Evolutionary conservation across 1,284 basidiomycete genomes (phyloP), one percentile per base, ranked within the genome.

Genomic region (Rhizopogon hawkerae): DNA sequence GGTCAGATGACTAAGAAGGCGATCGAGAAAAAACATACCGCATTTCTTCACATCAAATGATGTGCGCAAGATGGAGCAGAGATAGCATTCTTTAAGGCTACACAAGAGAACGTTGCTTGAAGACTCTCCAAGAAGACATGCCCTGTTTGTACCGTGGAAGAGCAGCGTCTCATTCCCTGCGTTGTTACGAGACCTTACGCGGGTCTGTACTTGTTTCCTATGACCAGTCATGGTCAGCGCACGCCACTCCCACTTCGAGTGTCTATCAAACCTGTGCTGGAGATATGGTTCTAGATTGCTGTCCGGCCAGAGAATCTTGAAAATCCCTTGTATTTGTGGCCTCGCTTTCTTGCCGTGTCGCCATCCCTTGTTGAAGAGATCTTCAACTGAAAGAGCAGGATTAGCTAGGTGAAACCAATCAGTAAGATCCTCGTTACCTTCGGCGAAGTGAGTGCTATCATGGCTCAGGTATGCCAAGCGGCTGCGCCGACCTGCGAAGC

Each of bases 131-230:
- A 82, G 51, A 3, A 69, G 58, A 56, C 79, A 82, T 8, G 64
- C 67, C 41, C 79, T 71, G 42, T 70, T 75, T 13, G 79, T 83
- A 26, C 79, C 81, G 59, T 83, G 81, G 58, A 82, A 82, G 38
- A 81, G 69, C 8, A 81, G 61, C 48, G 72, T 72, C 59, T 82
- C 78, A 50, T 76, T 76, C 18, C 65, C 70, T 55, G 65, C 52
- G 58, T 68, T 58, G 48, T 59, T 63, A 41, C 53, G 61, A 29
- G 58, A 56, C 46, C 47, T 55, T 42, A 67, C 10, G 39, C 49
- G 39, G 37, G 38, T 38, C 56, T 69, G 61, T 35, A 68, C 59
- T 48, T 49, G 54, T 21, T 57, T 55, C 48, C 68, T 68, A 34
- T 49, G 18, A 46, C 9, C 26, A 48, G 8, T n/a, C n/a, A 46